Evolutionary conservation across 1,139 yeast genomes (phyloP).

Genomic region (Yamadazyma epiphylla): DNA sequence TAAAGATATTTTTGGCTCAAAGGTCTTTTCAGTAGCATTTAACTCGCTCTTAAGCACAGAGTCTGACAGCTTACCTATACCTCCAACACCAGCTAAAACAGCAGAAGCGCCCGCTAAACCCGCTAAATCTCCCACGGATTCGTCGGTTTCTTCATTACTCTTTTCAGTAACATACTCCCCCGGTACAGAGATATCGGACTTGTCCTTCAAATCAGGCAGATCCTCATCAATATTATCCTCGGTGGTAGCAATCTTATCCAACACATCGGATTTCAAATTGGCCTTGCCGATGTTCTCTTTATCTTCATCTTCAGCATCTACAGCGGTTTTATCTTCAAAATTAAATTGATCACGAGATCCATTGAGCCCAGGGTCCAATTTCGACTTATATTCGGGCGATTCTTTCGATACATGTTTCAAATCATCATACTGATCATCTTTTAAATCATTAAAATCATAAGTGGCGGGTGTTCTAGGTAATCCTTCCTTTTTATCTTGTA

Average conservation of each 20-base stretch:
- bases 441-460: slow-evolving; percentile 52
- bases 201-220: too few relatives aligned
- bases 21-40: too few relatives aligned
- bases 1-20: too few relatives aligned
- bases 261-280: slow-evolving; percentile 13
- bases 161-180: too few relatives aligned
- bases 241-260: slow-evolving; percentile 31
- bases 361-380: slow-evolving; percentile 44
- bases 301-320: neutral
- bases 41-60: too few relatives aligned
- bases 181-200: too few relatives aligned
- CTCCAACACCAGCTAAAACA: too few relatives aligned
- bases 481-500: slow-evolving; percentile 1
- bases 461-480: slow-evolving; percentile 65
- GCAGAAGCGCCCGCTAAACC: too few relatives aligned
- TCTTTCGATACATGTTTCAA: slow-evolving; percentile 2
- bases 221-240: slow-evolving; percentile 30
- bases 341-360: neutral
- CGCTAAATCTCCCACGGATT: too few relatives aligned
- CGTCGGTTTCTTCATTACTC: too few relatives aligned
- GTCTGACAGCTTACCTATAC: too few relatives aligned
- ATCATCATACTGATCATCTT: slow-evolving; percentile 17
- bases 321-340: neutral
- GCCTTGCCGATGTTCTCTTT: neutral
- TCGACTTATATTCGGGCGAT: slow-evolving; percentile 14